Conservation (phyloP, 306 rosid species). For the Quercus parvula region DNA sequence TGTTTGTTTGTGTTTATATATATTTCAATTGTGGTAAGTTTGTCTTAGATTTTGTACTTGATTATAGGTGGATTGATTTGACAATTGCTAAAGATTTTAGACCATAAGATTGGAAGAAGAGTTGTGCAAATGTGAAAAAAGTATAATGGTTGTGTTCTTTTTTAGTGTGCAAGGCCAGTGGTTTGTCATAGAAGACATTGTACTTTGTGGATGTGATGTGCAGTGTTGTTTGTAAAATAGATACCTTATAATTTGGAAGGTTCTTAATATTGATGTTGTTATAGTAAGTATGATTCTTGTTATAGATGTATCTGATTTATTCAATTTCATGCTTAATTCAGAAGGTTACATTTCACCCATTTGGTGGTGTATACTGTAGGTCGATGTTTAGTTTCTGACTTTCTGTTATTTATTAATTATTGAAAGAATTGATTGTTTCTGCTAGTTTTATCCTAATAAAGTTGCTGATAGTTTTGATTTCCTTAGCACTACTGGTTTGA, state of each 20-base stretch:
- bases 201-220: neutral
- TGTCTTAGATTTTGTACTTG: neutral
- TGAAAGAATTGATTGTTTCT: neutral
- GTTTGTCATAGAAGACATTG: neutral
- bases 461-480: slow-evolving; percentile 5
- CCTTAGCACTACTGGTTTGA: slow-evolving; percentile 12
- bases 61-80: neutral
- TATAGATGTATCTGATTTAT: neutral
- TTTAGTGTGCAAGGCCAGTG: neutral
- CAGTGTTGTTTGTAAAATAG: neutral
- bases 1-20: too few species aligned
- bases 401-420: neutral
- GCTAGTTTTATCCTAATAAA: slow-evolving; percentile 5
- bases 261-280: neutral
- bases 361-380: neutral
- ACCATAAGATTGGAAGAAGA: neutral
- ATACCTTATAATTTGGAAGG: neutral
- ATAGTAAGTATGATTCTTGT: neutral
- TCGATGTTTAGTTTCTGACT: neutral
- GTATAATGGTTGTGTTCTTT: neutral
- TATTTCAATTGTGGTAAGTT: neutral
- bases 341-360: neutral
- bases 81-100: neutral
- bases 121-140: neutral
- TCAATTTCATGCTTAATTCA: neutral